Base-by-base conservation (phyloP, 257 asterid genomes). In the Nicotiana paniculata region DNA sequence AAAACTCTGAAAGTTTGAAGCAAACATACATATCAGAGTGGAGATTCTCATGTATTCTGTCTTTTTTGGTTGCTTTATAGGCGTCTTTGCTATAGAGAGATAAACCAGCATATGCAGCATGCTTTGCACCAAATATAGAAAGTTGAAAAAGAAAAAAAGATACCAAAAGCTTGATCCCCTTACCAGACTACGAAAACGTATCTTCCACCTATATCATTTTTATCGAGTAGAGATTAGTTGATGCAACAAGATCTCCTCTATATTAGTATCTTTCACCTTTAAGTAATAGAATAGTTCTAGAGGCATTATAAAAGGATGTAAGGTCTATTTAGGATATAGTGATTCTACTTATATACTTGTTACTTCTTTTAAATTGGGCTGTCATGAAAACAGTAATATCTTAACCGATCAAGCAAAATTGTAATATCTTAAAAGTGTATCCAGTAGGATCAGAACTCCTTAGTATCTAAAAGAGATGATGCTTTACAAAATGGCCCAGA, bases 1-100 rank as follows among this genome's bases (percentile, higher is more conserved):
- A 91, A 83, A 81, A 89, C 83, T 75, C 95, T 89, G 88, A 77
- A 84, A 85, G 65, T 43, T 54, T 61, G 53, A 76, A 84, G 70
- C 6, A 9, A 51, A 48, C 30, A 24, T 21, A 58, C 39, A 26
- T 2, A 79, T 53, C 74, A 75, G 76, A 30, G 12, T 57, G 55
- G 9, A 33, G 17, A 55, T 66, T 16, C 16, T 28, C 18, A 26
- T 0, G 7, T 13, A 30, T 67, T 57, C 59, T n/a, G 54, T 17
- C 48, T 37, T 55, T 21, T 48, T 53, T 53, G 11, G 15, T 9
- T 53, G 4, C 7, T 75, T 21, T 75, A 28, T 51, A 75, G 43
- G 63, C 13, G 28, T 75, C 26, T 26, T 51, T 51, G 16, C 26
- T 51, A 75, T 26, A 51, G 4, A 51, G 16, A 75, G 63, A 75